Base-by-base conservation (phyloP, 371 early-diverging fungal genomes). In the Encephalitozoon hellem region DNA sequence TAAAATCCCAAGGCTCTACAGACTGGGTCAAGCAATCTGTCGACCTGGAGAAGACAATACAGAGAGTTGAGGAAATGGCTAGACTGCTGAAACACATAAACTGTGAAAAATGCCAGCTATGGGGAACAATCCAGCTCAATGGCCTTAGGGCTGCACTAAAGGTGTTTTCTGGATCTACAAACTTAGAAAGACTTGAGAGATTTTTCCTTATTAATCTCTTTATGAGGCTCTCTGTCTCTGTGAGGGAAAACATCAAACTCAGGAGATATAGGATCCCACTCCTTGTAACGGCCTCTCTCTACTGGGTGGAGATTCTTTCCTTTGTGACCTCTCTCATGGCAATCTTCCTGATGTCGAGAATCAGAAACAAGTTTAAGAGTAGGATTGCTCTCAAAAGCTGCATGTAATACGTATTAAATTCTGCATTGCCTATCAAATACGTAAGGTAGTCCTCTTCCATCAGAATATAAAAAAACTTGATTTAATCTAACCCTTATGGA, bases 31-130 rank as follows among this genome's bases (percentile, higher is more conserved):
- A 2, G 0, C 26, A 34, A 8, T 26, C 65, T 28, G 18, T 66
- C 2, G 66, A 70, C 11, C 26, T 32, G 1, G 52, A 39, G 18
- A 38, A 28, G 23, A 30, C 39, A n/a, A 47, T 66, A 42, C 43
- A 49, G 4, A 41, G 32, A 47, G 34, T 79, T 25, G 59, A 71
- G 18, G 54, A 69, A 51, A 55, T 55, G 45, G 55, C 78, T 25
- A 43, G 34, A 9, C 21, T 94, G 78, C 93, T 97, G 94, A 94
- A 94, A 83, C 95, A 96, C 80, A 93, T 95, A 15, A 92, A 91
- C 0, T 97, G 97, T 83, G 93, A 95, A 82, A 95, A 95, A 83
- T 97, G 97, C 80, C 85, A 92, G 65, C 85, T 97, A 34, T 97
- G 97, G 97, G 96, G 96, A 23, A 97, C 96, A 63, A 72, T 89